phyloP scores from a whole-genome alignment of 345 rosid species.

The Brassica carinata region DNA sequence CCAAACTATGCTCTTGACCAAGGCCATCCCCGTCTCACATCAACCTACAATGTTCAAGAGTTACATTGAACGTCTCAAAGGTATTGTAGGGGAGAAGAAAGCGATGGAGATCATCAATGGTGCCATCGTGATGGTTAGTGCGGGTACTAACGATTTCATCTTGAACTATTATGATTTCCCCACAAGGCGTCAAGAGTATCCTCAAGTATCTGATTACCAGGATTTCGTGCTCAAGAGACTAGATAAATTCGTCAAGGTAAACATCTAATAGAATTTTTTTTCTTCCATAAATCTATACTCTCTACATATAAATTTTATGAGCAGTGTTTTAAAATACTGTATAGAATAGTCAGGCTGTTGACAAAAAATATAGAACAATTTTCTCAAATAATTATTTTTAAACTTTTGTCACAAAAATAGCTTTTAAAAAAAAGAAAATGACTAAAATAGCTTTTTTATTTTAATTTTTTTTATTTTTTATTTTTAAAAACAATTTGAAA shows the following conservation, averaged over 20 bases:
- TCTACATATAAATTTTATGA: too few relatives aligned
- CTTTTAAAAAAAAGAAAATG: too few relatives aligned
- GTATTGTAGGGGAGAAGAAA: conserved; percentile 39
- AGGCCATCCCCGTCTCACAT: conserved; percentile 41
- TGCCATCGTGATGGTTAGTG: conserved; percentile 48
- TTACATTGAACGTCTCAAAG: conserved; percentile 13
- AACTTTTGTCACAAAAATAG: too few relatives aligned
- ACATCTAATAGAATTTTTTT: neutral
- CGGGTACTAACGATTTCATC: conserved; percentile 55
- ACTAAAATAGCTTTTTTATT: too few relatives aligned
- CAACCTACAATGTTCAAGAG: conserved; percentile 46
- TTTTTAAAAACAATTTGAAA: too few relatives aligned
- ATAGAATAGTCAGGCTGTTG: too few relatives aligned
- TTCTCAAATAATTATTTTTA: too few relatives aligned
- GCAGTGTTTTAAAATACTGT: too few relatives aligned
- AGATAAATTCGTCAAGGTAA: neutral
- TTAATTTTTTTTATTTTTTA: too few relatives aligned
- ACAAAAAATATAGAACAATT: too few relatives aligned
- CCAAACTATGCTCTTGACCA: neutral
- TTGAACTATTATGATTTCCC: conserved; percentile 47
- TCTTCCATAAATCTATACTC: neutral
- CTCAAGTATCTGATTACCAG: conserved; percentile 39
- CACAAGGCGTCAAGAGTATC: conserved; percentile 35
- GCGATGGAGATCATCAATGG: conserved; percentile 39
- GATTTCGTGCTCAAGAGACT: conserved; percentile 18